Base-by-base conservation (phyloP, 805 yeast genomes). In the Saturnispora ahearnii region DNA sequence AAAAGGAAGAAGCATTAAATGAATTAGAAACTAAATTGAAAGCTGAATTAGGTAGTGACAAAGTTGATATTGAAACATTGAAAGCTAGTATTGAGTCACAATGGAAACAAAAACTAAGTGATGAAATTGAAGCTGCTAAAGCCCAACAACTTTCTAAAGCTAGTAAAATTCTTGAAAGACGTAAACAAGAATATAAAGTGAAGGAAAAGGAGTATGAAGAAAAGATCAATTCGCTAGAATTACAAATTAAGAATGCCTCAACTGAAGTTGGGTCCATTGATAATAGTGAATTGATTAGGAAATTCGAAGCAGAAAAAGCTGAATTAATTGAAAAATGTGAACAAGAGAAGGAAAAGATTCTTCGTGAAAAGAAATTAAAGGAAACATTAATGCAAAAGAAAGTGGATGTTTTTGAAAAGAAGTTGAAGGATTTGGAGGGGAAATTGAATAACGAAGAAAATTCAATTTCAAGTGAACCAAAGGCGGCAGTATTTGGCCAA, bases 291-390 rank as follows among this genome's bases (percentile, higher is more conserved):
- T 45, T 50, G 1, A 46, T 36, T 8, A 42, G 37, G n/a, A 43
- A 49, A 22, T 54, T 51, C 33, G 58, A 56, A 26, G 50, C 51
- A 32, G 56, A 56, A 38, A 58, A 59, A 37, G 51, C 53, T 10
- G 57, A 59, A 26, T 51, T 55, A 6, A 53, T 46, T 49, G 55
- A 51, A 45, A 51, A 46, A 53, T 55, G 60, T 41, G 62, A 59
- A 28, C 49, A 51, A 24, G 64, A 59, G 50, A 62, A 63, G 63
- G 59, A 68, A 54, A 69, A 31, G 74, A 71, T 43, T 72, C 76
- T 3, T 45, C 77, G 79, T 59, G 81, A 80, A 58, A 74, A 73
- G 44, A 83, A 77, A 52, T 74, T 84, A 62, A 76, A 80, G 56
- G 72, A 74, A 50, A 76, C 73, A 51, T 73, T 83, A 62, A 67